These are phyloP conservation scores for Lotus japonicus DNA, from an alignment of 306 rosid genomes.

Conservation along the genomic window DNA sequence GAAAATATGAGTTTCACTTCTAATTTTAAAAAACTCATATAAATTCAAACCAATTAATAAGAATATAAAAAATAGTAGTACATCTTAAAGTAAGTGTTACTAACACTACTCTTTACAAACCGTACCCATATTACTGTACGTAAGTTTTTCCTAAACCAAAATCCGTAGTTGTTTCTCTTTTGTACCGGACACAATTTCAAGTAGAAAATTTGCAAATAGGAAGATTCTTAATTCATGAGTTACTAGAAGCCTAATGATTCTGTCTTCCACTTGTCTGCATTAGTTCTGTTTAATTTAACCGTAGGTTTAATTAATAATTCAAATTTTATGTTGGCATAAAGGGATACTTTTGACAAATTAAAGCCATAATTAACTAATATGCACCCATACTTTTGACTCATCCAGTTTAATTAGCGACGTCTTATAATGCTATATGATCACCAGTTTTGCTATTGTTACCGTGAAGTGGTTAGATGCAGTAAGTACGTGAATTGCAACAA, in stretches of 20 bases:
- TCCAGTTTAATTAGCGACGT: not conserved
- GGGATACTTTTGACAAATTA: constrained; percentile 7
- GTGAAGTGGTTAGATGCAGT: no score
- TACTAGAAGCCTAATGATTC: constrained; percentile 29
- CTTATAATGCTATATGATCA: not conserved
- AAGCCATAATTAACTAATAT: not conserved
- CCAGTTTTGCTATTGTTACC: no score
- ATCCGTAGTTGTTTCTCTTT: not conserved
- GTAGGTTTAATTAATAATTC: not conserved
- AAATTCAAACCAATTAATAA: no score
- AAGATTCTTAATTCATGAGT: not conserved
- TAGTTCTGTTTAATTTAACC: not conserved
- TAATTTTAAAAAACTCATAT: no score
- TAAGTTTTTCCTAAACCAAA: no score
- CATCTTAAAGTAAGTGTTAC: no score
- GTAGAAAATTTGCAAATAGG: constrained; percentile 6
- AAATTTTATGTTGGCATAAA: constrained; percentile 10
- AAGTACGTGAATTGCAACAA: no score
- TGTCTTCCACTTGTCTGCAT: constrained; percentile 24
- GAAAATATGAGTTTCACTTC: no score
- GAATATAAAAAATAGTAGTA: no score
- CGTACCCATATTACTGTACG: no score
- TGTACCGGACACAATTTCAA: not conserved
- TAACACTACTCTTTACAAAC: no score
- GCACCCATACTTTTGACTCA: not conserved